Evolutionary conservation across 306 rosid genomes (phyloP), one percentile per base, ranked within the genome.

Genomic region (Gastrolobium bilobum): DNA sequence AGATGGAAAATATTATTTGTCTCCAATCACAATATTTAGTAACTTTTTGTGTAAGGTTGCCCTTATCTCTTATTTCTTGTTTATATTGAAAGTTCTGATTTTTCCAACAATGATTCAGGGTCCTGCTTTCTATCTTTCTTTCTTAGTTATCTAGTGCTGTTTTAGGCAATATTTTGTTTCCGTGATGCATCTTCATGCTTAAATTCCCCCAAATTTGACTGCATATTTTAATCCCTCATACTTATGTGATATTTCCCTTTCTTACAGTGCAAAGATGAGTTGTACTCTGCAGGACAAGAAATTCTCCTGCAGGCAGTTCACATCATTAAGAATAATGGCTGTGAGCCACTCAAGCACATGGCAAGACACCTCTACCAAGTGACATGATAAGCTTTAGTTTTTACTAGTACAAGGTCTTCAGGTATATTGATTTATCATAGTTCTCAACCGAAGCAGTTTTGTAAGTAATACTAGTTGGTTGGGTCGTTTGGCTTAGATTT

Each of bases 211-310:
- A 42, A 74, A 40, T 53, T 76, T 44, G 26, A 6, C 7, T 52
- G 58, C n/a, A n/a, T 44, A 33, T 37, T 34, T 73, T 46, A 38
- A 2, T 39, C 53, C 13, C 57, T 76, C 37, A n/a, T 53, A 40
- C 56, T 61, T 38, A 10, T 38, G 63, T 84, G 37, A 20, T 71
- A 40, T 10, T 20, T 46, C 56, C 50, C 10, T 51, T 56, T 35
- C 57, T 66, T 85, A 52, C 86, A 94, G 98, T 85, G 88, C 84
- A 91, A 78, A 85, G 87, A 88, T 6, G 97, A 94, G 79, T 35
- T 84, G 3, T 82, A 76, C 86, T 72, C 92, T 1, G 90, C 93
- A 15, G 87, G 92, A 76, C 93, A 92, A 84, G 97, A 94, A 6
- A 86, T 91, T 78, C 93, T 94, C 46, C 85, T 94, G 67, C 88